These are phyloP conservation scores for Mimosa pudica DNA, from an alignment of 306 rosid species.

Conservation along the genomic window DNA sequence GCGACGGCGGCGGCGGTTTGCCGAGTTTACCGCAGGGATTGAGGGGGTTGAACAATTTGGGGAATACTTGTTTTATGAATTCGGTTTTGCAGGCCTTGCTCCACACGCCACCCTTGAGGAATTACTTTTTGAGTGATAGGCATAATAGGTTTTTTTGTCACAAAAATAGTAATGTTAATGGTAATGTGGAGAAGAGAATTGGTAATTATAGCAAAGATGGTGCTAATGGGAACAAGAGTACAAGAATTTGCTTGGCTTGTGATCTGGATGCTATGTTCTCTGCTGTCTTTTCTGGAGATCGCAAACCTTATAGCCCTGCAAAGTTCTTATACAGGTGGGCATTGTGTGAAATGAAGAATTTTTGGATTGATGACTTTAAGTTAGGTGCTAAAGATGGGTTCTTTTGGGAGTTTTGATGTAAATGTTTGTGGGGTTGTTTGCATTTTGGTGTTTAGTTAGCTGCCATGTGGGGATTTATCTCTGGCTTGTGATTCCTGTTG, in stretches of 20 bases:
- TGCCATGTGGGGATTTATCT: conserved; percentile 3
- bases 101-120: conserved; percentile 88
- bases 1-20: conserved; percentile 52
- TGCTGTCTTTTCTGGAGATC: conserved; percentile 80
- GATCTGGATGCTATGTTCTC: conserved; percentile 84
- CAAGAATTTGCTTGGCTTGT: conserved; percentile 77
- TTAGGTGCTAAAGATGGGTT: not conserved
- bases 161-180: conserved; percentile 45
- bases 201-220: conserved; percentile 33
- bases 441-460: not conserved
- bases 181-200: conserved; percentile 35
- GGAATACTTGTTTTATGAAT: conserved; percentile 93
- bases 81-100: conserved; percentile 92
- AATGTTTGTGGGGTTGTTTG: not conserved
- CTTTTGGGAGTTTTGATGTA: not conserved
- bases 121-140: conserved; percentile 83
- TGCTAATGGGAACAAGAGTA: conserved; percentile 40
- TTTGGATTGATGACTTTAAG: not conserved
- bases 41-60: conserved; percentile 88
- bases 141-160: conserved; percentile 84
- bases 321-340: conserved; percentile 80
- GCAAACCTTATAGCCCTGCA: conserved; percentile 90
- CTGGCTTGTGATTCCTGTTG: not conserved
- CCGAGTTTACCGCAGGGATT: conserved; percentile 57
- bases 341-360: not conserved